Evolutionary conservation across 1,284 basidiomycete species (phyloP), one percentile per base, ranked within the genome.

Genomic region (Ceratobasidium sp.): DNA sequence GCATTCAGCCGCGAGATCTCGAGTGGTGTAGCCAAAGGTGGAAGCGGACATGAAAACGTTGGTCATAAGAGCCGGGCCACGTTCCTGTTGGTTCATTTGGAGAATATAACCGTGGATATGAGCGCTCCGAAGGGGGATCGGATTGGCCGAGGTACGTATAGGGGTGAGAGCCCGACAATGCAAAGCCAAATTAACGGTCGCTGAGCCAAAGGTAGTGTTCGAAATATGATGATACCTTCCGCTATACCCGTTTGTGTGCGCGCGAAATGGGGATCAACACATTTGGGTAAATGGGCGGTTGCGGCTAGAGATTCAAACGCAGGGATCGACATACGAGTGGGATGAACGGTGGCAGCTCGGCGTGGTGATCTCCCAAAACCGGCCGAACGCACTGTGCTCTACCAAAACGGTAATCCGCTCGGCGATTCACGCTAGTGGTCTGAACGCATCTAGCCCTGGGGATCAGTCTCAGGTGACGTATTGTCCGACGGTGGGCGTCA

Each of bases 111-210:
- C 23, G 23, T 53, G 38, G 58, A 3, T 42, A 62, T 51, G 62
- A 30, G 62, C 62, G 62, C 62, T 64, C 62, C 62, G 62, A 23
- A 51, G 16, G 14, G 30, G 36, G 6, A 33, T 51, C 62, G 62
- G 62, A 44, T 51, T 51, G 62, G 30, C 46, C 7, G 51, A 18
- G 25, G 12, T 14, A 49, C 23, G 44, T 21, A 64, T 33, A 51
- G 30, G 62, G 40, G 28, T 49, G 62, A 30, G 62, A 42, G 0
- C 18, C 28, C 51, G 48, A n/a, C n/a, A n/a, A n/a, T n/a, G 44
- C 46, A 46, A 21, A 6, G 36, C 28, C 49, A n/a, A 30, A n/a
- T 14, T 36, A n/a, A n/a, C 46, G 11, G 30, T 14, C 23, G 21
- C 51, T 16, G 62, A 64, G 48, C 60, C 38, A 21, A 64, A 38